phyloP scores from a whole-genome alignment of 202 grass and related monocot genomes.

The Setaria italica region DNA sequence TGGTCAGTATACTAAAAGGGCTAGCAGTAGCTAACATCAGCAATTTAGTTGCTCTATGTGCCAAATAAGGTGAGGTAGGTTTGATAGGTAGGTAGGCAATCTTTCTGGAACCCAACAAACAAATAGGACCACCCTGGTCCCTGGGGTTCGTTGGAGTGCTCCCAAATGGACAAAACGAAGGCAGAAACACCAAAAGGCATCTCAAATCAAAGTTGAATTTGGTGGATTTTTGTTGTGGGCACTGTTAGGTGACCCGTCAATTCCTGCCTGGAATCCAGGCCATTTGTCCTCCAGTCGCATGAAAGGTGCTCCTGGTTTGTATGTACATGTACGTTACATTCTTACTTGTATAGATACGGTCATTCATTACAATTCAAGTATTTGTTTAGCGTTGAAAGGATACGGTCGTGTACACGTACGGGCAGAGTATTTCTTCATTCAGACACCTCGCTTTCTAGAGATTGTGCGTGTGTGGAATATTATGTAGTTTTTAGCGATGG shows the following conservation, averaged over 20 bases:
- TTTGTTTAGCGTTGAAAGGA: neutral
- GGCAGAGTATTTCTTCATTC: neutral
- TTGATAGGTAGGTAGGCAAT: conserved; percentile 10
- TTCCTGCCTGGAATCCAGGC: conserved; percentile 32
- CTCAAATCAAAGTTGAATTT: conserved; percentile 19
- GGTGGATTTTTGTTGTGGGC: conserved; percentile 42
- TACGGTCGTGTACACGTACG: neutral
- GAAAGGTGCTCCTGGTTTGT: conserved; percentile 22
- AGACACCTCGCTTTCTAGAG: conserved; percentile 9
- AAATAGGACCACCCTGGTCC: neutral
- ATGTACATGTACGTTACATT: neutral
- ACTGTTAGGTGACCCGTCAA: conserved; percentile 51
- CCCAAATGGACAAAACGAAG: conserved; percentile 28
- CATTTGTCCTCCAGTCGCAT: conserved; percentile 37
- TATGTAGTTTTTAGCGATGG: too few species aligned
- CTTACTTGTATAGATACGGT: neutral
- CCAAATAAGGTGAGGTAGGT: conserved; percentile 40
- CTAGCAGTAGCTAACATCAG: conserved; percentile 11
- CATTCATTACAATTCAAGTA: too few species aligned
- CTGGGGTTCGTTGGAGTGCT: neutral
- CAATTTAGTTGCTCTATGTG: conserved; percentile 41
- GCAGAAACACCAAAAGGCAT: conserved; percentile 35
- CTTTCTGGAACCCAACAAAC: conserved; percentile 62
- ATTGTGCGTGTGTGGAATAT: neutral
- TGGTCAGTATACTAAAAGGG: neutral